A percentile compares a stretch with the other conserved stretches of the same genome.
Evolutionary conservation across 1,284 basidiomycete species (phyloP).

Genomic region (Marasmius oreades): DNA sequence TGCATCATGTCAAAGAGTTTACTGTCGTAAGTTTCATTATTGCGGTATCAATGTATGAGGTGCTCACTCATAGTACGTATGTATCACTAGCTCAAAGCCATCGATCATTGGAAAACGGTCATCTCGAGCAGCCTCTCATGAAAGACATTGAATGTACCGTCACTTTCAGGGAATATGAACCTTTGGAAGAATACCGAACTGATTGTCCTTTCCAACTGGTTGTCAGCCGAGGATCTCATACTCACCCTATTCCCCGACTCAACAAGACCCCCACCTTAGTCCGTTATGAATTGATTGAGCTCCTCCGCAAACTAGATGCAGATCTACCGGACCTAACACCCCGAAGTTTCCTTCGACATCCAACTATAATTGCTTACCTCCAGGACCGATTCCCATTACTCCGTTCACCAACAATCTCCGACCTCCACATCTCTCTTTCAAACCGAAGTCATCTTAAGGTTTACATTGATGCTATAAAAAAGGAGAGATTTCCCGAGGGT

Average conservation of each 20-base stretch:
- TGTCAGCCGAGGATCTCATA: conserved; percentile 11
- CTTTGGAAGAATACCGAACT: conserved; percentile 12
- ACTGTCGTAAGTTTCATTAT: conserved; percentile 18
- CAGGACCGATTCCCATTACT: conserved; percentile 3
- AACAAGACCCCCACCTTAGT: conserved; percentile 15
- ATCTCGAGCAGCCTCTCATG: conserved; percentile 11
- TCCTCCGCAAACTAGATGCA: conserved; percentile 10
- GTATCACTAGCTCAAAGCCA: background rate
- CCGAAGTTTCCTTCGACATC: conserved; percentile 19
- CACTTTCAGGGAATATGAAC: conserved; percentile 15
- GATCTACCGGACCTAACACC: conserved; percentile 23
- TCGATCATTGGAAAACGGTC: background rate
- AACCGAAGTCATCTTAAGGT: conserved; percentile 16
- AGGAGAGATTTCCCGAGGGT: conserved; percentile 9
- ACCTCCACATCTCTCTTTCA: conserved; percentile 22
- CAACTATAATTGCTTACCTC: conserved; percentile 15
- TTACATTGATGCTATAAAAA: conserved; percentile 17
- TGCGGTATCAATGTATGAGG: background rate
- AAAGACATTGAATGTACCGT: conserved; percentile 8
- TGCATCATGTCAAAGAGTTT: conserved; percentile 10
- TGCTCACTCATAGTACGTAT: background rate
- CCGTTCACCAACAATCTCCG: conserved; percentile 14
- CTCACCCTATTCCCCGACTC: conserved; percentile 19
- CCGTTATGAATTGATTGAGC: conserved; percentile 4
- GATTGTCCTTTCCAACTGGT: conserved; percentile 18